Evolutionary conservation across 768 basidiomycete genomes (phyloP).

Genomic region (Hypholoma sublateritium): DNA sequence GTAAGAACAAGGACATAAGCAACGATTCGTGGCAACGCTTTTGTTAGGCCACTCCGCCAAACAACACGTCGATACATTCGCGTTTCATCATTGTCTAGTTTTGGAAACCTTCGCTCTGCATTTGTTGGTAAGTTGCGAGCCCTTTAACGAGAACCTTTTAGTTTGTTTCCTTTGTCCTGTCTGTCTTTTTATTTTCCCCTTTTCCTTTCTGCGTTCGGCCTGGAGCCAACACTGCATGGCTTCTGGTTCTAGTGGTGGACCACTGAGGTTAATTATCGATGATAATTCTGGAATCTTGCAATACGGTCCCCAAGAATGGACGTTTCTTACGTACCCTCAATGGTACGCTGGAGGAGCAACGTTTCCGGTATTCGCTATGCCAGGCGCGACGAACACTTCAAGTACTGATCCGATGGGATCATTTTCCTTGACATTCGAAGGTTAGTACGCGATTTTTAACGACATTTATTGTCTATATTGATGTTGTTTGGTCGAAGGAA

Average conservation of each 20-base stretch:
- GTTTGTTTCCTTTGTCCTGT: background rate
- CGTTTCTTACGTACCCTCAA: background rate
- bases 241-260: background rate
- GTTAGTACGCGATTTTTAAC: background rate
- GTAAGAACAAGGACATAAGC: no score
- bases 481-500: background rate
- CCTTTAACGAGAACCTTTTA: background rate
- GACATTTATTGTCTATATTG: background rate
- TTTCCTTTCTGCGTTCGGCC: background rate
- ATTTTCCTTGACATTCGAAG: slow-evolving; percentile 2
- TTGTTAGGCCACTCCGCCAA: no score
- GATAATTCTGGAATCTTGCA: background rate
- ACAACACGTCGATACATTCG: no score
- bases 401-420: background rate
- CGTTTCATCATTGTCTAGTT: background rate
- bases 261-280: background rate
- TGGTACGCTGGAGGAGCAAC: background rate
- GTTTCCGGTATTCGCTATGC: background rate
- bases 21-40: no score
- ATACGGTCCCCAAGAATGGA: background rate
- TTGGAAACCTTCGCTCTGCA: background rate
- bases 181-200: background rate
- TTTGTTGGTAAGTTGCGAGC: no score
- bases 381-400: background rate
- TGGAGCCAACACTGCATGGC: background rate